These are phyloP conservation scores for Naganishia vishniacii DNA, from an alignment of 768 basidiomycete species.

Conservation along the genomic window DNA sequence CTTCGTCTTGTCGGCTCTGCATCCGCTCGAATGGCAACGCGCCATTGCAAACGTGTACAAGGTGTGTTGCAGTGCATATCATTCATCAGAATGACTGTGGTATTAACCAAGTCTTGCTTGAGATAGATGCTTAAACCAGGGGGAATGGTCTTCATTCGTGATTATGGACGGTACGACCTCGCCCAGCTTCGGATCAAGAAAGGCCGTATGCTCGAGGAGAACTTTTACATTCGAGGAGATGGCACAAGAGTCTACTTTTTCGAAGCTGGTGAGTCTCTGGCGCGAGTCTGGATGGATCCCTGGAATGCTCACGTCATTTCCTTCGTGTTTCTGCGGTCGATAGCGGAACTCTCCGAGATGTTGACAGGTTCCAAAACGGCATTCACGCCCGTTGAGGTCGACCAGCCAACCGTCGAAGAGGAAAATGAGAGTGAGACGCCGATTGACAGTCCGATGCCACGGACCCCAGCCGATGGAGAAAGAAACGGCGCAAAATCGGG, in stretches of 20 bases:
- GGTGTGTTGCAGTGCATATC: too few relatives aligned
- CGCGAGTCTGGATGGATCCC: not conserved
- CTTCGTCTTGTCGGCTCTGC: slow-evolving; percentile 87
- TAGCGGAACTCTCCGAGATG: slow-evolving; percentile 72
- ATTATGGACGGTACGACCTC: slow-evolving; percentile 92
- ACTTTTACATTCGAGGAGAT: slow-evolving; percentile 94
- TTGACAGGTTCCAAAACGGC: slow-evolving; percentile 59
- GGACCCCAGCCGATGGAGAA: slow-evolving; percentile 24
- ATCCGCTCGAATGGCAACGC: slow-evolving; percentile 82
- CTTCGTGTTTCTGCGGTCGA: not conserved
- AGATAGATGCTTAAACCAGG: slow-evolving; percentile 83
- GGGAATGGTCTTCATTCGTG: slow-evolving; percentile 76
- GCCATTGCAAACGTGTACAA: slow-evolving; percentile 74
- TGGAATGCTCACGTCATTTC: not conserved
- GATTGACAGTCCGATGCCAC: slow-evolving; percentile 18
- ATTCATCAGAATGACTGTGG: too few relatives aligned
- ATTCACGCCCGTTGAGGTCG: slow-evolving; percentile 24
- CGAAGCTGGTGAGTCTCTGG: slow-evolving; percentile 59
- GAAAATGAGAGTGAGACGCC: slow-evolving; percentile 3
- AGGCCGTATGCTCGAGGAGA: slow-evolving; percentile 79
- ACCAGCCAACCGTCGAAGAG: slow-evolving; percentile 13
- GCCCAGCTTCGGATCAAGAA: slow-evolving; percentile 90
- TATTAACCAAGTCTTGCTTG: too few relatives aligned
- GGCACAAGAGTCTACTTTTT: slow-evolving; percentile 98
- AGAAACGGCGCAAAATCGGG: too few relatives aligned